Evolutionary conservation across 2,329 filamentous ascomycete species (phyloP).

Genomic region (Cladosporium colombiae): DNA sequence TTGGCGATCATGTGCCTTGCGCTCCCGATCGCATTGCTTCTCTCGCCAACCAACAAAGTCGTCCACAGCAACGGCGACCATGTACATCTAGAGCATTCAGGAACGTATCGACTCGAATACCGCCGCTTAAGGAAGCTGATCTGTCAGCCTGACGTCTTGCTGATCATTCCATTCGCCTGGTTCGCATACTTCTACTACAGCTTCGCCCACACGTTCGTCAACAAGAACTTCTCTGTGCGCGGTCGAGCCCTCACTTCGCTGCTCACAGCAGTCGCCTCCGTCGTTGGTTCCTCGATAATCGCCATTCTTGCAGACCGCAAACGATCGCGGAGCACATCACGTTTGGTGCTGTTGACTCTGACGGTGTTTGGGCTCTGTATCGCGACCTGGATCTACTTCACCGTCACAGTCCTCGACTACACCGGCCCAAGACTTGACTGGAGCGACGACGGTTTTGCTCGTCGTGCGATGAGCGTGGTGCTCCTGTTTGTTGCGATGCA

Average conservation of each 20-base stretch:
- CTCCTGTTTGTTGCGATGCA: neutral
- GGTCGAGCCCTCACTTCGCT: neutral
- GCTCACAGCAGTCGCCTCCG: neutral
- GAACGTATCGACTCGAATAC: neutral
- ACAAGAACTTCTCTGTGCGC: neutral
- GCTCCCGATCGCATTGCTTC: neutral
- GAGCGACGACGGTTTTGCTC: neutral
- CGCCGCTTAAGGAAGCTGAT: neutral
- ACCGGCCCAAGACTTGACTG: neutral
- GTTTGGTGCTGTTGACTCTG: neutral
- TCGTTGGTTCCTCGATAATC: neutral
- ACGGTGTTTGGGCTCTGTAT: neutral
- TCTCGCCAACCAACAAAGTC: neutral
- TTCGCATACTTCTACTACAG: neutral
- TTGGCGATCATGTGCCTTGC: neutral
- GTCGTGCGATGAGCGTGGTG: neutral
- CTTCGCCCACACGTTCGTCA: neutral
- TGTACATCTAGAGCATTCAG: neutral
- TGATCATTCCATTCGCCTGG: neutral
- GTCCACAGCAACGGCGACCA: neutral
- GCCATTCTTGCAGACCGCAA: neutral
- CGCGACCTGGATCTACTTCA: neutral
- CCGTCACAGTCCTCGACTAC: neutral
- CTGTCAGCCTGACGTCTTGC: neutral
- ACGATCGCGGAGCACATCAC: neutral